Conservation (phyloP, 768 basidiomycete genomes). For the Xerocomellus intermedius region DNA sequence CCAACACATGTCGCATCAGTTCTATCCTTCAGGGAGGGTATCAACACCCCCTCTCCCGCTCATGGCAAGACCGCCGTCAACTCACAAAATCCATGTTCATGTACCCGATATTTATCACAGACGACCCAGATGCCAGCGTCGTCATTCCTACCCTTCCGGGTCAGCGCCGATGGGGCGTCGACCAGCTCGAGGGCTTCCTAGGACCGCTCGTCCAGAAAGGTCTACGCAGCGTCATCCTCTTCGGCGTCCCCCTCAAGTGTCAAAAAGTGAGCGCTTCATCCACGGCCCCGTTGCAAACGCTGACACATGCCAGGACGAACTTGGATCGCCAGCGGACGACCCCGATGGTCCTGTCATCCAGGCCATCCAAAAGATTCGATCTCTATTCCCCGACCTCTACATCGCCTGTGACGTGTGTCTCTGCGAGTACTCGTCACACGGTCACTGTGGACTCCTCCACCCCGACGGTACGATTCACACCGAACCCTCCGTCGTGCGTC, state of each 20-base stretch:
- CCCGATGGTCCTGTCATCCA: constrained; percentile 88
- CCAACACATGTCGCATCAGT: constrained; percentile 30
- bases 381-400: constrained; percentile 80
- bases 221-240: constrained; percentile 87
- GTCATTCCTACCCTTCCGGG: constrained; percentile 78
- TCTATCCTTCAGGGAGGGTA: constrained; percentile 92
- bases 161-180: constrained; percentile 94
- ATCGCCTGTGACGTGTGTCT: constrained; percentile 96
- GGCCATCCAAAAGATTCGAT: constrained; percentile 77
- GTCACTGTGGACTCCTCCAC: constrained; percentile 87
- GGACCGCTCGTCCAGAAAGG: constrained; percentile 88
- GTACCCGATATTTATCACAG: constrained; percentile 98
- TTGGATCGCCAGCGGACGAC: constrained; percentile 90
- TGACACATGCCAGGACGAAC: constrained; percentile 55
- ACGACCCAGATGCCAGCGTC: constrained; percentile 83
- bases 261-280: constrained; percentile 53
- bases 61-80: constrained; percentile 79
- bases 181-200: constrained; percentile 84
- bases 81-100: constrained; percentile 94
- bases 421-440: constrained; percentile 99
- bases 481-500: constrained; percentile 75
- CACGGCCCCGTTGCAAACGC: not conserved
- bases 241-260: constrained; percentile 85
- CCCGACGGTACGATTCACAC: constrained; percentile 76
- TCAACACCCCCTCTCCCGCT: constrained; percentile 84